Percentiles rank a stretch among this genome's conserved stretches.
Conservation (phyloP, 441 rosid genomes). For the Euphorbia celastroides region DNA sequence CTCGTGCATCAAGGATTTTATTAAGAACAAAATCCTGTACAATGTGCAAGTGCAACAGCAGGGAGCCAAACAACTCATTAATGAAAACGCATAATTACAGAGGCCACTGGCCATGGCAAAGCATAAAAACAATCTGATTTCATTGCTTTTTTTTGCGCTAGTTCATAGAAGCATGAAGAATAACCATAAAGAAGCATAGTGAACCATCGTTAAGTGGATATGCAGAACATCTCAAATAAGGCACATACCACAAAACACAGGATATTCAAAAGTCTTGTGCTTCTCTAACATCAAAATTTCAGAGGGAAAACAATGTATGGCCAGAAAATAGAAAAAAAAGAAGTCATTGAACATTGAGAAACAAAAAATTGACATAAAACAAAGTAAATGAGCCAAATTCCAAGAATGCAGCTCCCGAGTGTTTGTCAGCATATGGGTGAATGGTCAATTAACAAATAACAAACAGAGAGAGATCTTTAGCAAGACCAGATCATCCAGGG, state of each 20-base stretch:
- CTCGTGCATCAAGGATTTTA: not conserved
- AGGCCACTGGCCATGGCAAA: not conserved
- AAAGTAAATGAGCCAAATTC: not conserved
- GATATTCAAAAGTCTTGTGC: not conserved
- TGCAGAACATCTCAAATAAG: not conserved
- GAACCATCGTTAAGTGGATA: not conserved
- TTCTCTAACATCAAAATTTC: not conserved
- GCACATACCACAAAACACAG: not conserved
- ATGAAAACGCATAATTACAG: not conserved
- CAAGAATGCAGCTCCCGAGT: not conserved
- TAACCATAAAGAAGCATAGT: not conserved
- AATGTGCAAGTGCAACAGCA: not conserved
- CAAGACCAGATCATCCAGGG: conserved; percentile 1
- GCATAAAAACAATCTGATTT: not conserved
- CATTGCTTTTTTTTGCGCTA: not conserved
- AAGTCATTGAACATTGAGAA: not conserved
- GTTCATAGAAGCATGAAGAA: not conserved
- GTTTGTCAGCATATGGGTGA: not conserved
- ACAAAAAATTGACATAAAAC: not conserved
- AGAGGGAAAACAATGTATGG: not conserved
- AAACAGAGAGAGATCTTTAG: not conserved
- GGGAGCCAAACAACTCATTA: conserved; percentile 1
- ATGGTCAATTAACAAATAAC: too few species aligned
- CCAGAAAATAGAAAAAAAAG: not conserved
- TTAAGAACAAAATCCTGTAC: not conserved